Evolutionary conservation across 1,139 yeast genomes (phyloP).

Genomic region (Hanseniaspora uvarum): DNA sequence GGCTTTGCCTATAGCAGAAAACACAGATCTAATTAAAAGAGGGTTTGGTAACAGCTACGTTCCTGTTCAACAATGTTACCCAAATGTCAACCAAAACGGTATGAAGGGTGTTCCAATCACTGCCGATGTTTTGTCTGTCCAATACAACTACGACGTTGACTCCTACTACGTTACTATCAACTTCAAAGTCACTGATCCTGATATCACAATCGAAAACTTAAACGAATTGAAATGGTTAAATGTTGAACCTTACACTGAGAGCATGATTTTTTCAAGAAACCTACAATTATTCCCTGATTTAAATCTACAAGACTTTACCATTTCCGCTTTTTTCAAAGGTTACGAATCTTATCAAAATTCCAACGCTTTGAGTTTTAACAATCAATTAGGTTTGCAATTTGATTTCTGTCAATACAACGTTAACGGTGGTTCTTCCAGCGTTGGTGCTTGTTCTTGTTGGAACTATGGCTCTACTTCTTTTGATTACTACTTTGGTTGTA

Average conservation of each 20-base stretch:
- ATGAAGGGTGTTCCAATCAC: conserved; percentile 15
- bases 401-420: conserved; percentile 15
- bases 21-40: not conserved
- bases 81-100: not conserved
- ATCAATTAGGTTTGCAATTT: conserved; percentile 17
- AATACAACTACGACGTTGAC: not conserved
- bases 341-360: not conserved
- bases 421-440: not conserved
- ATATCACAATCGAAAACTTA: not conserved
- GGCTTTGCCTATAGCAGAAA: not conserved
- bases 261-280: conserved; percentile 17
- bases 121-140: not conserved
- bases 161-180: conserved; percentile 11
- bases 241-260: conserved; percentile 1
- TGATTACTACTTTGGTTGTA: conserved; percentile 16
- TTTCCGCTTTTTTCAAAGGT: conserved; percentile 7
- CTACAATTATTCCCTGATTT: not conserved
- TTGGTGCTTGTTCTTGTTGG: conserved; percentile 18
- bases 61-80: conserved; percentile 5
- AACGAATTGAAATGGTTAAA: conserved; percentile 16
- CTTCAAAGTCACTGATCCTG: conserved; percentile 9
- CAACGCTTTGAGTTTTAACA: not conserved
- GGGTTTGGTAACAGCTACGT: not conserved
- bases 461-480: conserved; percentile 15
- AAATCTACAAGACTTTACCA: conserved; percentile 11